Percentiles rank a stretch among this genome's conserved stretches.
These are phyloP conservation scores for Neurospora sp. DNA, from an alignment of 495 filamentous ascomycete species.

Conservation along the genomic window DNA sequence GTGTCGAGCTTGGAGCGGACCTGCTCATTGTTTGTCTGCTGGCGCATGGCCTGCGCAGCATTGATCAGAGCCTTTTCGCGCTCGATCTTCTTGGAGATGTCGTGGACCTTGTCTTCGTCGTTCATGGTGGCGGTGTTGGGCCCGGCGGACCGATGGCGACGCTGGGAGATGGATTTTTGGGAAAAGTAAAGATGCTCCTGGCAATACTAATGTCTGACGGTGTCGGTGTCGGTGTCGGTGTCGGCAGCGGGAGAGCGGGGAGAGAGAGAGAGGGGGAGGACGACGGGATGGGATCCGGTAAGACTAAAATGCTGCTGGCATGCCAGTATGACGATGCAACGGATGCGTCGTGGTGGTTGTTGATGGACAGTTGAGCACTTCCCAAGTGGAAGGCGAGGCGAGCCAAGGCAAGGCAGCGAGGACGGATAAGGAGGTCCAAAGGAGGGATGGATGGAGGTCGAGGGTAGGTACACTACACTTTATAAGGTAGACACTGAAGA, in stretches of 20 bases:
- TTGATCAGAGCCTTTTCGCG: slow-evolving; percentile 92
- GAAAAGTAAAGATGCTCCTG: slow-evolving; percentile 7
- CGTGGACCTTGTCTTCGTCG: slow-evolving; percentile 73
- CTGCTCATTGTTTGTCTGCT: slow-evolving; percentile 82
- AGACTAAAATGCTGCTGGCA: neutral
- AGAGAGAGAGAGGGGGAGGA: neutral
- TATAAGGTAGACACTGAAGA: neutral
- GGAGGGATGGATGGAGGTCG: neutral
- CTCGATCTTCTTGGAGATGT: slow-evolving; percentile 95
- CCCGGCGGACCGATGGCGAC: slow-evolving; percentile 19
- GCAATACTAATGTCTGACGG: neutral
- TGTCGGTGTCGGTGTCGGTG: neutral
- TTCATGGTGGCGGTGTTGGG: slow-evolving; percentile 42
- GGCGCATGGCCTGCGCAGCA: slow-evolving; percentile 87
- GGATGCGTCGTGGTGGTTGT: neutral
- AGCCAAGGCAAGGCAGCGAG: neutral
- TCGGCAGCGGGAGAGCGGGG: slow-evolving; percentile 1
- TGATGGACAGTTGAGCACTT: neutral
- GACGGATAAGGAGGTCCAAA: neutral
- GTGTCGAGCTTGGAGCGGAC: slow-evolving; percentile 82
- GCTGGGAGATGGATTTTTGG: neutral
- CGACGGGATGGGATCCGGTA: neutral
- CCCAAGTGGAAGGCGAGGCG: neutral
- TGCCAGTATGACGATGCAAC: neutral
- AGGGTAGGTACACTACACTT: neutral